These are phyloP conservation scores for Solanum corneliomulleri DNA, from an alignment of 257 asterid genomes.

Conservation along the genomic window DNA sequence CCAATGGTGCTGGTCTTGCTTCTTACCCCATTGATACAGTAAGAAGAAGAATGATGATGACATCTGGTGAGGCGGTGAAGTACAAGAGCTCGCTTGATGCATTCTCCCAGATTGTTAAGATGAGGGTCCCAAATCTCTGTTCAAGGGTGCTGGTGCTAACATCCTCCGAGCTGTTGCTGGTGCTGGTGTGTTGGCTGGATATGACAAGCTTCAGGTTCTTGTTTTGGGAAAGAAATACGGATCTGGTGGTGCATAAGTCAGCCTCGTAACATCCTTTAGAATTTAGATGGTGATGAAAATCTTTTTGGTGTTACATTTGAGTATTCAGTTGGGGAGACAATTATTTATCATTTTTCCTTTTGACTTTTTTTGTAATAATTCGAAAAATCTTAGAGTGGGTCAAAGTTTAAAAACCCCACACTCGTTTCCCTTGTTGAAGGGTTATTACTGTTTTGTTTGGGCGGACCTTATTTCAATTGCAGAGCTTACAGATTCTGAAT, in stretches of 20 bases:
- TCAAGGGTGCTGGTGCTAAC: conserved; percentile 95
- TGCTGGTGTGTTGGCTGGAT: conserved; percentile 90
- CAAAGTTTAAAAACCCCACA: background rate
- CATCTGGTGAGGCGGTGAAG: conserved; percentile 92
- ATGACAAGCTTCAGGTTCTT: conserved; percentile 80
- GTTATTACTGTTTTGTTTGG: background rate
- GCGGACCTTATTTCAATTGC: background rate
- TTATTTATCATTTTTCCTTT: background rate
- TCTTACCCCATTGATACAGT: conserved; percentile 89
- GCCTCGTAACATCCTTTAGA: background rate
- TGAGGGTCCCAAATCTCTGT: conserved; percentile 71
- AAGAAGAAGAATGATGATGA: conserved; percentile 96
- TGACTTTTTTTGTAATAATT: background rate
- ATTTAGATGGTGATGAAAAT: conserved; percentile 53
- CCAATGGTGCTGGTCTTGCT: conserved; percentile 90
- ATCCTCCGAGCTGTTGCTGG: conserved; percentile 89
- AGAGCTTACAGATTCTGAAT: background rate
- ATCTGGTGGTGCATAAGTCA: conserved; percentile 63
- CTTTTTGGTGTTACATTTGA: conserved; percentile 18
- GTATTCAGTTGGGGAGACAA: conserved; percentile 11
- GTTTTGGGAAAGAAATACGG: conserved; percentile 88
- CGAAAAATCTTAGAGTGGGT: background rate
- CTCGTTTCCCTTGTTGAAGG: background rate
- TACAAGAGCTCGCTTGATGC: conserved; percentile 86
- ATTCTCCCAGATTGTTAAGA: conserved; percentile 57